Conservation (phyloP, 495 filamentous ascomycete genomes). For the Penicillium odoratum region DNA sequence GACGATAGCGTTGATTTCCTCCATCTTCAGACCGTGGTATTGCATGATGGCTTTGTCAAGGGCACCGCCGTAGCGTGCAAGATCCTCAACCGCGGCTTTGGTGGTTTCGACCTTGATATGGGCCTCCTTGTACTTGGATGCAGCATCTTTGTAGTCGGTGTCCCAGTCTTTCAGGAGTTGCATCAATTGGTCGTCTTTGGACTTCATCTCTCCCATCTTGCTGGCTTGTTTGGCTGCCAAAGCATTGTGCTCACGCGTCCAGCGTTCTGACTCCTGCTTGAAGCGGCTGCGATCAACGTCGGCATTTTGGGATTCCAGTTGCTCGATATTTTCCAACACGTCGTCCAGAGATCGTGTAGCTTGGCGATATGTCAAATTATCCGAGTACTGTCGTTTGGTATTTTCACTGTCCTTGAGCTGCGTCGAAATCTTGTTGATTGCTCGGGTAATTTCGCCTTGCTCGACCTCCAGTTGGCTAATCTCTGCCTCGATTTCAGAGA, state of each 20-base stretch:
- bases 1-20: slow-evolving; percentile 93
- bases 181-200: slow-evolving; percentile 76
- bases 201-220: slow-evolving; percentile 70
- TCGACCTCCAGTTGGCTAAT: slow-evolving; percentile 67
- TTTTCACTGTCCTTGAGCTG: slow-evolving; percentile 74
- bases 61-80: slow-evolving; percentile 74
- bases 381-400: slow-evolving; percentile 77
- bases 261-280: slow-evolving; percentile 62
- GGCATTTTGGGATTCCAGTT: slow-evolving; percentile 78
- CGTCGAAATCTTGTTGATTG: slow-evolving; percentile 75
- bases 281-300: slow-evolving; percentile 77
- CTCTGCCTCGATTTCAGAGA: slow-evolving; percentile 63
- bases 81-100: slow-evolving; percentile 87
- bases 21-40: slow-evolving; percentile 95
- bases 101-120: slow-evolving; percentile 92
- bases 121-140: slow-evolving; percentile 77
- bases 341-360: slow-evolving; percentile 64
- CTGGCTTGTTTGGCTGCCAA: slow-evolving; percentile 60
- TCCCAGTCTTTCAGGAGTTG: slow-evolving; percentile 75
- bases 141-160: slow-evolving; percentile 81
- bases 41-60: slow-evolving; percentile 96
- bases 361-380: slow-evolving; percentile 83
- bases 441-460: slow-evolving; percentile 60
- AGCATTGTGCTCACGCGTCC: slow-evolving; percentile 59
- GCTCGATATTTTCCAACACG: slow-evolving; percentile 67